Percentiles rank a stretch among this genome's conserved stretches.
Conservation (phyloP, 106 monocot genomes). For the Dendrobium huoshanense region DNA sequence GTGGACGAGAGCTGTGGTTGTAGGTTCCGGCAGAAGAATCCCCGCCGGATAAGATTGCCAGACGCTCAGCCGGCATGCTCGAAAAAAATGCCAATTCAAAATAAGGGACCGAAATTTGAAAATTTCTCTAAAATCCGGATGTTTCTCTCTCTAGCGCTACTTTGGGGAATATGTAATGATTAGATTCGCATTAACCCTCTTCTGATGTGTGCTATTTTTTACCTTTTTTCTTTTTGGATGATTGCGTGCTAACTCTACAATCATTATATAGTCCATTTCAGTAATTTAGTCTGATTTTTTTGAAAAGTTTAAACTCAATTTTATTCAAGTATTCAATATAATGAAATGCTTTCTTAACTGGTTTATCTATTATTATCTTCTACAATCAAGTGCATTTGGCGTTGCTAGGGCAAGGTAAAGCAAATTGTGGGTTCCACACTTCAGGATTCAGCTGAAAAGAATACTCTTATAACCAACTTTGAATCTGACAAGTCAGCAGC, state of each 20-base stretch:
- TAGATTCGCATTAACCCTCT: background rate
- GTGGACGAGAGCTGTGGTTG: too few species aligned
- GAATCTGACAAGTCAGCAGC: conserved; percentile 76
- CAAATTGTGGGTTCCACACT: conserved; percentile 96
- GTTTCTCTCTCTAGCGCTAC: too few species aligned
- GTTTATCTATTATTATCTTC: background rate
- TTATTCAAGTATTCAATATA: background rate
- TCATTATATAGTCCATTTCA: background rate
- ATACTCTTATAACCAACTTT: conserved; percentile 69
- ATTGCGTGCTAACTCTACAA: background rate
- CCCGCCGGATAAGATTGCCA: too few species aligned
- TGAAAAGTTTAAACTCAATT: background rate
- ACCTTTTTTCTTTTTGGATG: background rate
- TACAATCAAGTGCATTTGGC: background rate
- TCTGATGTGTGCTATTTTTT: background rate
- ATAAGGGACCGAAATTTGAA: too few species aligned
- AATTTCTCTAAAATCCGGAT: too few species aligned
- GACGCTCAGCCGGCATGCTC: too few species aligned
- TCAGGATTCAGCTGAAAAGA: conserved; percentile 37
- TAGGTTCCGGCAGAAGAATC: too few species aligned
- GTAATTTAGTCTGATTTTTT: background rate
- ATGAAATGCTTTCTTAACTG: background rate
- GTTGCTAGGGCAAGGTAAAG: conserved; percentile 86
- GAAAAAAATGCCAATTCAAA: too few species aligned
- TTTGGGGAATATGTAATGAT: too few species aligned